A percentile compares a stretch with the other conserved stretches of the same genome.
phyloP scores from a whole-genome alignment of 2,329 filamentous ascomycete species.

The Fusarium fracticaudum region DNA sequence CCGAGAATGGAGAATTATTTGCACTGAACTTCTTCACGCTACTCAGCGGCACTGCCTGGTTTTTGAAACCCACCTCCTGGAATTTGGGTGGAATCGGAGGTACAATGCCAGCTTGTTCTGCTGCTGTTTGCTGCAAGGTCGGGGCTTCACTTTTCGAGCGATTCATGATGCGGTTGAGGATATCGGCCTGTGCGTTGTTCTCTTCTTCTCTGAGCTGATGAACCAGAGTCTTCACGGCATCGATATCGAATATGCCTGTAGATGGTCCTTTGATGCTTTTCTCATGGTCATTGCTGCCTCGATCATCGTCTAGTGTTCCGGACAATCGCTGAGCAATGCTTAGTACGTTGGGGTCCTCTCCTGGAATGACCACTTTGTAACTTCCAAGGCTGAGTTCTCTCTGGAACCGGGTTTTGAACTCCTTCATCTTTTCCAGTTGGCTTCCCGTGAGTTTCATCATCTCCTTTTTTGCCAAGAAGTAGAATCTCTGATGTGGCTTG shows the following conservation, averaged over 20 bases:
- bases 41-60: slow-evolving; percentile 11
- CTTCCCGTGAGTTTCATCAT: slow-evolving; percentile 29
- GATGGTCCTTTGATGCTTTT: slow-evolving; percentile 16
- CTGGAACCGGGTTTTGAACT: slow-evolving; percentile 25
- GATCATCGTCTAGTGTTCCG: slow-evolving; percentile 30
- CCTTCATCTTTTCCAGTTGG: slow-evolving; percentile 6
- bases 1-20: neutral
- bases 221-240: slow-evolving; percentile 7
- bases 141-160: neutral
- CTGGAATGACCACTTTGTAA: slow-evolving; percentile 32
- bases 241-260: slow-evolving; percentile 21
- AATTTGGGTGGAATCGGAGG: slow-evolving; percentile 22
- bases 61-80: slow-evolving; percentile 13
- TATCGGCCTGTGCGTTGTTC: neutral
- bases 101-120: neutral
- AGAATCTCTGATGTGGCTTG: slow-evolving; percentile 28
- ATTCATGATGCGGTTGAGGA: neutral
- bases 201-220: neutral
- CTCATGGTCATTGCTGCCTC: neutral
- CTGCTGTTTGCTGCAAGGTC: slow-evolving; percentile 16
- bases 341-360: slow-evolving; percentile 9
- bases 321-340: slow-evolving; percentile 31
- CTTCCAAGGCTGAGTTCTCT: slow-evolving; percentile 10
- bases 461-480: slow-evolving; percentile 36
- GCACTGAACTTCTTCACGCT: neutral